Percentiles rank a stretch among this genome's conserved stretches.
Evolutionary conservation across 169 alveolate genomes (phyloP).

Genomic region (Cyclospora cayetanensis): DNA sequence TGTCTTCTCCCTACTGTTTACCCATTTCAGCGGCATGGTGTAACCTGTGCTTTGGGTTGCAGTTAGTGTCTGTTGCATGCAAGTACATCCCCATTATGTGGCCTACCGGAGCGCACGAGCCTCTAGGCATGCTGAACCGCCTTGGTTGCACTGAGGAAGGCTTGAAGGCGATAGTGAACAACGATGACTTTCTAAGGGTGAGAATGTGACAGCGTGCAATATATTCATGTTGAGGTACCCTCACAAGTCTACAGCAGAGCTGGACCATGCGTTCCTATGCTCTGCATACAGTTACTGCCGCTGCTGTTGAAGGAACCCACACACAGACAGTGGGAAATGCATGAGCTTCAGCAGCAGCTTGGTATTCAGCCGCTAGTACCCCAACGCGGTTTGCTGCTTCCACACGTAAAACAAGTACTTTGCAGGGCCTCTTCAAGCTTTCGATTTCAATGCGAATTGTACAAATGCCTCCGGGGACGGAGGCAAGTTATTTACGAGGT

Average conservation of each 20-base stretch:
- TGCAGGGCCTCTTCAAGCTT: not conserved
- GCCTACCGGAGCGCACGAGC: not conserved
- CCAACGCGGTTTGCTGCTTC: slow-evolving; percentile 2
- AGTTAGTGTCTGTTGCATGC: not conserved
- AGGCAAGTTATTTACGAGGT: slow-evolving; percentile 1
- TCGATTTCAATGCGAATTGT: not conserved
- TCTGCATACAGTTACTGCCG: not conserved
- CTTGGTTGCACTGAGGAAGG: not conserved
- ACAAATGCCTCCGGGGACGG: slow-evolving; percentile 2
- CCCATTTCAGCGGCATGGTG: too few relatives aligned
- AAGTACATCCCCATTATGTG: not conserved
- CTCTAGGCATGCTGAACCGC: not conserved
- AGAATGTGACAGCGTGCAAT: not conserved
- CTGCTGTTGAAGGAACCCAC: not conserved
- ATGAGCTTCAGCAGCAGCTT: slow-evolving; percentile 29
- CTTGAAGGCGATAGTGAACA: not conserved
- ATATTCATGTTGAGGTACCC: not conserved
- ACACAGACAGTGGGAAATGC: not conserved
- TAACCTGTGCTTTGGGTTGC: not conserved
- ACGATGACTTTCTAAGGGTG: not conserved
- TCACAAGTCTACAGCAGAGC: not conserved
- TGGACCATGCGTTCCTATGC: too few relatives aligned
- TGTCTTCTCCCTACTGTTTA: not conserved
- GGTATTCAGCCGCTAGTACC: not conserved
- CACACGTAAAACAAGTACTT: not conserved